A percentile compares a stretch with the other conserved stretches of the same genome.
These are phyloP conservation scores for Tolypocladium inflatum DNA, from an alignment of 2,329 filamentous ascomycete species.

Conservation along the genomic window DNA sequence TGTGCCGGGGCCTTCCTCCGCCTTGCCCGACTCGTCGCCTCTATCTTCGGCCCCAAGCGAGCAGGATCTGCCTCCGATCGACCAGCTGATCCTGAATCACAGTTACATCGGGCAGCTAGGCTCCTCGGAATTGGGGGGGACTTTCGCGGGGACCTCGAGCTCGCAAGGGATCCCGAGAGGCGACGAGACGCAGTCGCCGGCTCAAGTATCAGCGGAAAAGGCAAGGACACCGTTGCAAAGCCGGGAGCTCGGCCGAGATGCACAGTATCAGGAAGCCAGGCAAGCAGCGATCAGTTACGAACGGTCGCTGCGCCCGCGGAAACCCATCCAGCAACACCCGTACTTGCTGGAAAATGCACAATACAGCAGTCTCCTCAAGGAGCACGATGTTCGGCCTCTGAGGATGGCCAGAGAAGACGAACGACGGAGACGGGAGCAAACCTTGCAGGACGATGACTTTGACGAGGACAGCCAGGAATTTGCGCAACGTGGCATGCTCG, in stretches of 20 bases:
- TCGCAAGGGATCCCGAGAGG: neutral
- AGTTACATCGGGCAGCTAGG: neutral
- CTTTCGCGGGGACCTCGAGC: neutral
- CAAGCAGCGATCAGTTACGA: slow-evolving; percentile 24
- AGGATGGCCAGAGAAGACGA: slow-evolving; percentile 26
- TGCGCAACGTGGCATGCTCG: slow-evolving; percentile 16
- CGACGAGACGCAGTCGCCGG: neutral
- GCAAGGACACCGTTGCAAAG: neutral
- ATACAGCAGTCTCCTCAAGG: slow-evolving; percentile 42
- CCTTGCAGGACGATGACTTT: slow-evolving; percentile 42
- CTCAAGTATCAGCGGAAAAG: neutral
- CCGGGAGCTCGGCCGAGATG: neutral
- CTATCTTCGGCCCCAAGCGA: slow-evolving; percentile 23
- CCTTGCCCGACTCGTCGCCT: slow-evolving; percentile 19
- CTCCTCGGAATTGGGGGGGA: neutral
- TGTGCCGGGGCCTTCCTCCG: neutral
- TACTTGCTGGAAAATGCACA: slow-evolving; percentile 47
- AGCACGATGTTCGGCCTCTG: slow-evolving; percentile 44
- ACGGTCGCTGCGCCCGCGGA: slow-evolving; percentile 47
- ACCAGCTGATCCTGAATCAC: slow-evolving; percentile 8
- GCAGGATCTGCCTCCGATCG: slow-evolving; percentile 11
- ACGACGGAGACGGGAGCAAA: slow-evolving; percentile 26
- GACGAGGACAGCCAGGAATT: slow-evolving; percentile 40
- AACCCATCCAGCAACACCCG: slow-evolving; percentile 52
- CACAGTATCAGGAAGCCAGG: slow-evolving; percentile 7